Evolutionary conservation across 768 basidiomycete species (phyloP), one percentile per base, ranked within the genome.

Genomic region (Pholiota molesta): DNA sequence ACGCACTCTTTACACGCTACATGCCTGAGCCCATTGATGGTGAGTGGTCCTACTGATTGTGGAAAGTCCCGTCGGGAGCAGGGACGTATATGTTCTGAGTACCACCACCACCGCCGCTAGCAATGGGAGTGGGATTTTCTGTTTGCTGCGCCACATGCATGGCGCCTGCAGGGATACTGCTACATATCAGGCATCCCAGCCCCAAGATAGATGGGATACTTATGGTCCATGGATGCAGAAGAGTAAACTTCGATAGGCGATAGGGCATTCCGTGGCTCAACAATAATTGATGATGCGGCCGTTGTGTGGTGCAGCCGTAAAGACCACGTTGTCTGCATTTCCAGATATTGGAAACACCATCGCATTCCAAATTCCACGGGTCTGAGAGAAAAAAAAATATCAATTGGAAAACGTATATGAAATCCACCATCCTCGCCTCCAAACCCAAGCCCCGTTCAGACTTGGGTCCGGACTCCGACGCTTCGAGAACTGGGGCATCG

Each of bases 21-120:
- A 37, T 3, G 35, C 11, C 35, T 37, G 35, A 37, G 13, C 11
- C 35, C 14, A 37, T 37, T 37, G 35, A 14, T 16, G 35, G 35
- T 5, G 35, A 37, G 11, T 49, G 21, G 11, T 49, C 23, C 47
- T 19, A 19, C 23, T 49, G 47, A 49, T 49, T 49, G 47, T 26
- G 19, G 47, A 35, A 19, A 55, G 31, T n/a, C 5, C 53, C 53
- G 53, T 55, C 53, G 31, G 49, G 33, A 35, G 53, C 53, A 49
- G 47, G 47, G 47, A 23, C 14, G 47, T 44, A n/a, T 44, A n/a
- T 14, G 42, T 9, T 17, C 42, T 44, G n/a, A 44, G 17, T 9
- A 21, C n/a, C n/a, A 17, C n/a, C 42, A 44, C 42, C 42, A 19
- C 19, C 9, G 10, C 23, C 21, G 11, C 2, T 49, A 49, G n/a